Evolutionary conservation across 106 monocot genomes (phyloP).

Genomic region (Dioscorea zingiberensis): DNA sequence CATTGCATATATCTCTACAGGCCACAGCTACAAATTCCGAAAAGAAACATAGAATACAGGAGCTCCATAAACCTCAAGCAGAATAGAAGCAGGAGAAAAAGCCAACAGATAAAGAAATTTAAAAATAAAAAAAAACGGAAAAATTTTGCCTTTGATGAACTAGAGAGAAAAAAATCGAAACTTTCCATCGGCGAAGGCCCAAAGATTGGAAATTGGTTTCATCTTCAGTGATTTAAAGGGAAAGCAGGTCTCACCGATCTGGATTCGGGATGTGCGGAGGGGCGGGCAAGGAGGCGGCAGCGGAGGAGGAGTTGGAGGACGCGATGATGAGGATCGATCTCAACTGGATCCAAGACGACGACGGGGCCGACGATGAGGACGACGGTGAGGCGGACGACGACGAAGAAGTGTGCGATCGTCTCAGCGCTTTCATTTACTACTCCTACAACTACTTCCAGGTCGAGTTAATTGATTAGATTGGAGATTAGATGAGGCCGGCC

Average conservation of each 20-base stretch:
- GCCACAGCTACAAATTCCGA: too few species aligned
- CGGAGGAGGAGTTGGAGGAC: conserved; percentile 38
- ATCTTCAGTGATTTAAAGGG: neutral
- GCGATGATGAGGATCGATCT: conserved; percentile 61
- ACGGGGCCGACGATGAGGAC: conserved; percentile 16
- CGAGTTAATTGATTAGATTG: conserved; percentile 7
- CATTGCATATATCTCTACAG: too few species aligned
- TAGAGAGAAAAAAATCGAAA: too few species aligned
- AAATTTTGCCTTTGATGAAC: too few species aligned
- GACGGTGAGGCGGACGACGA: conserved; percentile 22
- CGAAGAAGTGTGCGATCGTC: conserved; percentile 23
- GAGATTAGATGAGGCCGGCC: conserved; percentile 27
- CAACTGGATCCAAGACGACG: conserved; percentile 57
- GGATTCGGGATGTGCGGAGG: neutral
- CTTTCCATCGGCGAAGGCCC: too few species aligned
- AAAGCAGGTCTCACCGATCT: conserved; percentile 34
- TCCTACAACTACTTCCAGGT: too few species aligned
- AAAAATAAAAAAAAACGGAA: too few species aligned
- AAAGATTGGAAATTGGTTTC: too few species aligned
- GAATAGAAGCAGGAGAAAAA: too few species aligned
- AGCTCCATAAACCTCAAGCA: too few species aligned
- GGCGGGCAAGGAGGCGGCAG: conserved; percentile 26
- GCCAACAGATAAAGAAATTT: too few species aligned
- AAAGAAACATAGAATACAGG: too few species aligned
- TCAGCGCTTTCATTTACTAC: conserved; percentile 28